Evolutionary conservation across 495 filamentous ascomycete species (phyloP), one percentile per base, ranked within the genome.

Genomic region (Podospora comata): DNA sequence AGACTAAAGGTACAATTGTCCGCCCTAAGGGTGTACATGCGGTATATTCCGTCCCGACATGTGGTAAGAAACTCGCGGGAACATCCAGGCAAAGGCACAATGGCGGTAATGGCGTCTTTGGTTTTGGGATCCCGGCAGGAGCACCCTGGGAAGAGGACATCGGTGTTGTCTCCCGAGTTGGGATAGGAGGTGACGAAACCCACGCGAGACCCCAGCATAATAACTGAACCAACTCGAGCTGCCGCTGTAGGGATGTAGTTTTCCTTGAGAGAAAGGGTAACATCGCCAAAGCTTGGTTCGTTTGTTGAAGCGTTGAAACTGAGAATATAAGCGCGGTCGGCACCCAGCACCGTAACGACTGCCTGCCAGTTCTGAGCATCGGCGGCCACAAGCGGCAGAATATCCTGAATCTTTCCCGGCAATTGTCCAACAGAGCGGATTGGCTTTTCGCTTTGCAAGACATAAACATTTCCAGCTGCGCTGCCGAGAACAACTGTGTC

Each of bases 1-100:
- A 84, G 71, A n/a, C 65, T 64, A 11, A 79, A 61, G 9, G 27
- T 5, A 54, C 34, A 55, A 4, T 44, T 11, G 30, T 39, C 18
- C 26, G 26, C 63, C 28, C 23, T 15, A 64, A 82, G 73, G 54
- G 76, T 78, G 73, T 85, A 85, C 59, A 94, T 82, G 34, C 88
- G 85, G 70, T 89, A 92, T 39, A 77, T 85, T 0, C 93, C 92
- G 77, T 96, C 90, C 56, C 94, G 85, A 34, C 88, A 90, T 32
- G 89, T 87, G 0, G 90, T 90, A 20, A 96, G 70, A 53, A 93
- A 79, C 56, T 80, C 85, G 39, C 39, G 70, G 2, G 66, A 18
- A 30, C 65, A 71, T 18, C 70, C 65, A 15, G 68, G 78, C 26
- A 83, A 75, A 11, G 77, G 72, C 5, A 82, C 72, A 39, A 97